Base-by-base conservation (phyloP, 257 asterid species). In the Forsythia viridissima region DNA sequence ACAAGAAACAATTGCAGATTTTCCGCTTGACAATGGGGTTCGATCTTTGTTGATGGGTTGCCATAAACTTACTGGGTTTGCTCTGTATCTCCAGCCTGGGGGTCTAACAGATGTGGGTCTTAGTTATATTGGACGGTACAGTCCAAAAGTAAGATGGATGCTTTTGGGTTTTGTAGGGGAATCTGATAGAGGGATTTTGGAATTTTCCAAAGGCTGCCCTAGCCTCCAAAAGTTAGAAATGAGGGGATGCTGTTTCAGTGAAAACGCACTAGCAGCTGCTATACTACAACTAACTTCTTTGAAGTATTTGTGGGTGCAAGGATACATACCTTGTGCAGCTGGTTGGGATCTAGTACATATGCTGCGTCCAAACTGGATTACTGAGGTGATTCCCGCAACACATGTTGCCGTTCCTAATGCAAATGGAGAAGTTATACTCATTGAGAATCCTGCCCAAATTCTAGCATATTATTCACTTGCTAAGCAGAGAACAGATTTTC, bases 271-370 rank as follows among this genome's bases (percentile, higher is more conserved):
- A 68, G 94, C 97, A 13, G 42, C 59, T 85, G 94, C 97, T 63
- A 85, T 87, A 18, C 38, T 82, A 81, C 90, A 82, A 78, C 80
- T 94, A 79, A 51, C 73, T 18, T 83, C 97, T 59, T 81, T 94
- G 30, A 85, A 93, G 85, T 94, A 91, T 74, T 73, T 92, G 79
- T 91, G 98, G 98, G 98, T 91, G 80, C 98, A 94, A 81, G 98
- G 97, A 6, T 92, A 90, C 57, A 73, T 88, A 70, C 82, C 89
- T 37, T 87, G 96, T 36, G 76, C 77, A 20, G 44, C 77, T 72
- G 92, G 93, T 24, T 77, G 79, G n/a, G 89, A 87, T 73, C 86
- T 94, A n/a, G 77, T 84, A 34, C 75, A 80, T 5, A 92, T 91
- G 98, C 89, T 80, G 36, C 88, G 97, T 61, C 96, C 91, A 0